phyloP scores from a whole-genome alignment of 108 stramenopile genomes.

The Cylindrotheca closterium region DNA sequence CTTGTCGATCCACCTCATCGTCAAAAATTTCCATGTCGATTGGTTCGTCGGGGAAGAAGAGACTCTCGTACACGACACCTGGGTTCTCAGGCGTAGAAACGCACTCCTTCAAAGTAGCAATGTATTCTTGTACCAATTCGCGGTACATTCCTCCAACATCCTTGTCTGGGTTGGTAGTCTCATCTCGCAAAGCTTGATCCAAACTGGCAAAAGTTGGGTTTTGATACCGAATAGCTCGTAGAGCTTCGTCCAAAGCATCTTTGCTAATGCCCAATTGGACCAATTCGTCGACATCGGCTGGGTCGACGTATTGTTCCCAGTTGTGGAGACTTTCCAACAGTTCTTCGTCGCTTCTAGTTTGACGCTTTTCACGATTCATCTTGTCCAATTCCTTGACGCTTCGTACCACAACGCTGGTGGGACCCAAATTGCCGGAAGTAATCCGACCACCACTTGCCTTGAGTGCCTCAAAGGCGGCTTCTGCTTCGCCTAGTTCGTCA shows the following conservation, averaged over 20 bases:
- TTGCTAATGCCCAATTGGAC: conserved; percentile 56
- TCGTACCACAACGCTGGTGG: conserved; percentile 31
- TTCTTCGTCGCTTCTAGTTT: conserved; percentile 58
- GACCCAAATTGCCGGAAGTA: conserved; percentile 3
- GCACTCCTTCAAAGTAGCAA: conserved; percentile 42
- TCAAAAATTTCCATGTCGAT: conserved; percentile 70
- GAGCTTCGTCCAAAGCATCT: conserved; percentile 57
- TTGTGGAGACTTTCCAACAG: conserved; percentile 67
- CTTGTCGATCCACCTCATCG: conserved; percentile 50
- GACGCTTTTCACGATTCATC: conserved; percentile 37
- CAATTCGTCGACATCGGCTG: conserved; percentile 65
- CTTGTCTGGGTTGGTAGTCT: conserved; percentile 55
- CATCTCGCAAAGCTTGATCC: conserved; percentile 69
- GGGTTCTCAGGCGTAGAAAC: conserved; percentile 50
- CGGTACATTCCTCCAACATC: conserved; percentile 51
- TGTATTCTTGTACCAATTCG: conserved; percentile 39
- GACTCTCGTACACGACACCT: conserved; percentile 65
- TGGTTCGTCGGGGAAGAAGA: conserved; percentile 63
- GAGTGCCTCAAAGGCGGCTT: conserved; percentile 42
- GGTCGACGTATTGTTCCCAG: conserved; percentile 82
- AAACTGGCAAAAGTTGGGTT: conserved; percentile 66
- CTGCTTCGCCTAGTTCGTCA: conserved; percentile 71
- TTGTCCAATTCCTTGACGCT: conserved; percentile 17
- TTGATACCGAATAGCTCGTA: conserved; percentile 66
- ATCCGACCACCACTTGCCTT: conserved; percentile 13